A percentile compares a stretch with the other conserved stretches of the same genome.
Evolutionary conservation across 257 asterid genomes (phyloP).

Genomic region (Leonotis leonurus): DNA sequence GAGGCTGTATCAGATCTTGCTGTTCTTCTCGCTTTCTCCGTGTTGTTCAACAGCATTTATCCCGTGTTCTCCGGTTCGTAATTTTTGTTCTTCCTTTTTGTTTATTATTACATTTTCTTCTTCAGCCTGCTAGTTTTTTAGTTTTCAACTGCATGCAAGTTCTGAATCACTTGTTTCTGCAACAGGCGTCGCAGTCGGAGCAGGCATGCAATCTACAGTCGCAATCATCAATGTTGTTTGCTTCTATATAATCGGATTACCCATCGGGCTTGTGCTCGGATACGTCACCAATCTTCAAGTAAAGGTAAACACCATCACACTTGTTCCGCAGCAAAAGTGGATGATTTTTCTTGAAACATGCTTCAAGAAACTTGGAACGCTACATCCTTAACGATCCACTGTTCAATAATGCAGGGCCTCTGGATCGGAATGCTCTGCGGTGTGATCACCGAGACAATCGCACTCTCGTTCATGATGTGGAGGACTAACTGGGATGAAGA

Average conservation of each 20-base stretch:
- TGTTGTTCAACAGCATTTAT: constrained; percentile 77
- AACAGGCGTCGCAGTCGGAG: constrained; percentile 68
- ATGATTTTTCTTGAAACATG: too few species aligned
- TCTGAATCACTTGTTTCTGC: neutral
- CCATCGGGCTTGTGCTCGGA: constrained; percentile 47
- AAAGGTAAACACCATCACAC: constrained; percentile 22
- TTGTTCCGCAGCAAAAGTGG: too few species aligned
- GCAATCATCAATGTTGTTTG: constrained; percentile 49
- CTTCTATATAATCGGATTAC: constrained; percentile 52
- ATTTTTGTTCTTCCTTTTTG: neutral
- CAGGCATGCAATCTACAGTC: constrained; percentile 52
- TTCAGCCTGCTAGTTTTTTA: neutral
- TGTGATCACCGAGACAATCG: constrained; percentile 41
- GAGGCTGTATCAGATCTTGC: constrained; percentile 65
- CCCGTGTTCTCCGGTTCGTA: constrained; percentile 72
- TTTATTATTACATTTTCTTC: too few species aligned
- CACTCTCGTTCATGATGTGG: constrained; percentile 61
- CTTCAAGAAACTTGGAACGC: too few species aligned
- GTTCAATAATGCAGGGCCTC: constrained; percentile 41
- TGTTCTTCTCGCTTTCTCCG: constrained; percentile 60
- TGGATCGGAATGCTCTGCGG: constrained; percentile 83
- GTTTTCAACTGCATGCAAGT: neutral
- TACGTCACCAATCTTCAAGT: constrained; percentile 43
- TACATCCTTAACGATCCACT: neutral
- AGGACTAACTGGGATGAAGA: constrained; percentile 68